Percentiles rank a stretch among this genome's conserved stretches.
These are phyloP conservation scores for Mrakia gelida DNA, from an alignment of 768 basidiomycete genomes.

Conservation along the genomic window DNA sequence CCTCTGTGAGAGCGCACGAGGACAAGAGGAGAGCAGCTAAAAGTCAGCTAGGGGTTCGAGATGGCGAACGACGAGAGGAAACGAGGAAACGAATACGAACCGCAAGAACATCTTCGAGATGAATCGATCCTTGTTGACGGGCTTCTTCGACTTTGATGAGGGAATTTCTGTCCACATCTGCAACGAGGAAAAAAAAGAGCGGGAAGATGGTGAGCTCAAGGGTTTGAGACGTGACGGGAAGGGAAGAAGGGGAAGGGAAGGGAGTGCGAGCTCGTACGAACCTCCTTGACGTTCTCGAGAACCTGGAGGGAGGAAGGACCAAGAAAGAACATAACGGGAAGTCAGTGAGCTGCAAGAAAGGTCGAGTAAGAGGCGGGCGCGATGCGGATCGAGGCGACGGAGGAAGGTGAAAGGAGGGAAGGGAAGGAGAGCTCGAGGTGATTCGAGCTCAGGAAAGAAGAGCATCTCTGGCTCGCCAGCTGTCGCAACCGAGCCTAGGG, in stretches of 20 bases:
- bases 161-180: conserved; percentile 99
- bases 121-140: conserved; percentile 97
- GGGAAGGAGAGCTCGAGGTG: not conserved
- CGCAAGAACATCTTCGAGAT: conserved; percentile 50
- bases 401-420: not conserved
- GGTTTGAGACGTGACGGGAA: not conserved
- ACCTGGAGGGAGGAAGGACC: conserved; percentile 27
- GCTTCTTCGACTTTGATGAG: conserved; percentile 97
- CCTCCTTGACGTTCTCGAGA: conserved; percentile 40
- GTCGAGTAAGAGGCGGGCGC: not conserved
- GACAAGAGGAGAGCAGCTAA: not conserved
- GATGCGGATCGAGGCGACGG: not conserved
- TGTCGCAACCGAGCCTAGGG: no score
- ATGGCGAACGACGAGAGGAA: not conserved
- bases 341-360: not conserved
- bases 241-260: no score
- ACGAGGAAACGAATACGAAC: not conserved
- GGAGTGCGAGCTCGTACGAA: conserved; percentile 5
- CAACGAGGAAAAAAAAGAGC: not conserved
- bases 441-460: not conserved
- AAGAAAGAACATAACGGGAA: not conserved
- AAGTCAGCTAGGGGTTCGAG: not conserved
- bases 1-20: conserved; percentile 55
- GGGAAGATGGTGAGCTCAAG: conserved; percentile 17
- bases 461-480: not conserved